Conservation (phyloP, 2,329 filamentous ascomycete species). For the Curvularia sp. region DNA sequence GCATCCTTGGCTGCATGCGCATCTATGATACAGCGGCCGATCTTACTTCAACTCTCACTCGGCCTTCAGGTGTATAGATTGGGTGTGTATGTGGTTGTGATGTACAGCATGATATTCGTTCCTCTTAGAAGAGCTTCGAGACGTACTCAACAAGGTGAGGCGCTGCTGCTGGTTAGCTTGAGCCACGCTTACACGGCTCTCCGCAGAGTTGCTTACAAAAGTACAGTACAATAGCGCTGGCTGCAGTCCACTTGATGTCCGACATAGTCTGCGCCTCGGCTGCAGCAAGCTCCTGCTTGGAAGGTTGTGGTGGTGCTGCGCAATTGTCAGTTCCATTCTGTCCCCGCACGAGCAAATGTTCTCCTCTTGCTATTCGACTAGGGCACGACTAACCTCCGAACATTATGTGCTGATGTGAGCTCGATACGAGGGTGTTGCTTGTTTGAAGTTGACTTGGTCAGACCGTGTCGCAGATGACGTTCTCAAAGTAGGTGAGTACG, state of each 20-base stretch:
- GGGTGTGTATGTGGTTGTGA: not conserved
- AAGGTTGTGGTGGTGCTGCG: conserved; percentile 72
- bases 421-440: not conserved
- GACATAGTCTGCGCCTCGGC: conserved; percentile 69
- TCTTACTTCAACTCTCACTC: not conserved
- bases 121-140: conserved; percentile 57
- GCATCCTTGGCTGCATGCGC: conserved; percentile 10
- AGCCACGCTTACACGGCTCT: not conserved
- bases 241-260: conserved; percentile 71
- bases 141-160: conserved; percentile 64
- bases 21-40: conserved; percentile 10
- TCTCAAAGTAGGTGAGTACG: conserved; percentile 6
- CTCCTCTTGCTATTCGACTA: not conserved
- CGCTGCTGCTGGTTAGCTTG: conserved; percentile 48
- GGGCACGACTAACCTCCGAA: conserved; percentile 59
- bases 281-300: conserved; percentile 70
- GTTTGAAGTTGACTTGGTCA: conserved; percentile 12
- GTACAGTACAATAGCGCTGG: conserved; percentile 73
- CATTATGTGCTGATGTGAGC: conserved; percentile 44
- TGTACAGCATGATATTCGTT: not conserved
- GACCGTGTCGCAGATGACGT: conserved; percentile 15
- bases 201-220: conserved; percentile 66
- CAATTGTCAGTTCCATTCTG: conserved; percentile 13
- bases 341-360: not conserved
- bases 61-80: not conserved